Evolutionary conservation across 768 basidiomycete species (phyloP), one percentile per base, ranked within the genome.

Genomic region (Rhizopogon vulgaris): DNA sequence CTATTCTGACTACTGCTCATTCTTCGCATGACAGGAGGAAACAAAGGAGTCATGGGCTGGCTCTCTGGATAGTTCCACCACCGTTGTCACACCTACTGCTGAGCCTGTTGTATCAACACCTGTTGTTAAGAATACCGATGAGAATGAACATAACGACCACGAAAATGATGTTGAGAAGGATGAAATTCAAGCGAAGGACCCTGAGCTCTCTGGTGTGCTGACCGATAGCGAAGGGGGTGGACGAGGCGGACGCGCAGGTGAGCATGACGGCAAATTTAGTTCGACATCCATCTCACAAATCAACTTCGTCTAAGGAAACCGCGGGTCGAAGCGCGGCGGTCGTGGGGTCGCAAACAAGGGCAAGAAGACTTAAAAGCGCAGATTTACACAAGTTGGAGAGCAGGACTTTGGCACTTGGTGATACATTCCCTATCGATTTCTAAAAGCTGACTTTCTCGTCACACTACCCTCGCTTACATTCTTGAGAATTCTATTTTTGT

Each of bases 1-100:
- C 28, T 52, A 41, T 63, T 68, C 66, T 67, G 50, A 67, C 66
- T 48, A 39, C 17, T 52, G 53, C 66, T 67, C 62, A 69, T 68
- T 56, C 53, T 46, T 46, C 54, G 59, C 52, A 32, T 32, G 22
- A 57, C 54, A 67, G 66, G 57, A 5, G 49, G 49, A n/a, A 15
- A 15, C 30, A 41, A 40, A 51, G 59, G 55, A 42, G 25, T 18
- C 17, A 41, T 15, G 28, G 1, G 38, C 1, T 28, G 46, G 15
- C 14, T 51, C 15, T 5, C n/a, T n/a, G 53, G 30, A 37, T 43
- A 53, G 48, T 51, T 8, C 22, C 59, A 52, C 56, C 61, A 55
- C 45, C 48, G 52, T 46, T 46, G 32, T 34, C 18, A 15, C 32
- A 18, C 45, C 38, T 49, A 53, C 47, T 62, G 53, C 11, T 47